phyloP scores from a whole-genome alignment of 2,329 filamentous ascomycete species.

The Onygena corvina region DNA sequence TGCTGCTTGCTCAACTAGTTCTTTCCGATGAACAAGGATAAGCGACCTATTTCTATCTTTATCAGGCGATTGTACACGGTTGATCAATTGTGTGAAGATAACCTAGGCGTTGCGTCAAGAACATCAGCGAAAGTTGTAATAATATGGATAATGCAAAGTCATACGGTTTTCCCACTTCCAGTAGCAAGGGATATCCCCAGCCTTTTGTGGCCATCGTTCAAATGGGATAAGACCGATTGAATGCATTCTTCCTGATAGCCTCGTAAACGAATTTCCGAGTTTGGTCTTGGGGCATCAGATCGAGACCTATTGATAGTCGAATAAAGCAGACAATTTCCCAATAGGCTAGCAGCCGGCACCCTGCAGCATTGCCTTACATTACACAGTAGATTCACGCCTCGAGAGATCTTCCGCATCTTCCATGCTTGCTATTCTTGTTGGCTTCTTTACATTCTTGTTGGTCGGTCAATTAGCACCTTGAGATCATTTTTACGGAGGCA shows the following conservation, averaged over 20 bases:
- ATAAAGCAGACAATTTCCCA: conserved; percentile 19
- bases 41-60: conserved; percentile 60
- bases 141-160: not conserved
- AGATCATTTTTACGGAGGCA: conserved; percentile 15
- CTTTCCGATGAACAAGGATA: conserved; percentile 81
- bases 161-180: conserved; percentile 75
- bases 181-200: conserved; percentile 79
- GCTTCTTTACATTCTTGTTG: not conserved
- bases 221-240: conserved; percentile 58
- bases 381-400: conserved; percentile 22
- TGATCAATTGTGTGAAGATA: conserved; percentile 91
- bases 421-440: conserved; percentile 9
- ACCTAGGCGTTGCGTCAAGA: conserved; percentile 43
- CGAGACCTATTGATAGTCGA: conserved; percentile 7
- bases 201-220: conserved; percentile 61
- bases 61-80: conserved; percentile 51
- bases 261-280: conserved; percentile 49
- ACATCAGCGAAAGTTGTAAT: not conserved
- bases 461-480: too few species aligned
- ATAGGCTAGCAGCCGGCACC: conserved; percentile 7
- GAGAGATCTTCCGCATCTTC: conserved; percentile 18
- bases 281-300: conserved; percentile 11
- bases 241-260: conserved; percentile 90
- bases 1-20: conserved; percentile 89
- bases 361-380: not conserved